Evolutionary conservation across 75 land plant species (phyloP).

Genomic region (Cryptomeria japonica): DNA sequence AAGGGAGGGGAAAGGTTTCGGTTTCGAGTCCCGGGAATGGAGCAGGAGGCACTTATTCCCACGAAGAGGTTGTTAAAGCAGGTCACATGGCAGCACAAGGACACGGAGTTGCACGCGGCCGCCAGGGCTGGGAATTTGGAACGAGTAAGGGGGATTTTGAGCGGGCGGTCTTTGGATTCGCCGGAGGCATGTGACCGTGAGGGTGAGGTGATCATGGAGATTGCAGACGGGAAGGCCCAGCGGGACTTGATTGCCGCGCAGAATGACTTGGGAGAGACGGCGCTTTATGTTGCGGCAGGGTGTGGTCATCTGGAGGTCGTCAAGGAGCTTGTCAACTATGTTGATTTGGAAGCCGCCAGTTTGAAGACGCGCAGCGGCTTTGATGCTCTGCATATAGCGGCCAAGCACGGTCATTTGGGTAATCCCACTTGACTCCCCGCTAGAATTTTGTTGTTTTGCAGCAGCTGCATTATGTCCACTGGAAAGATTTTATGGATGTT

Average conservation of each 20-base stretch:
- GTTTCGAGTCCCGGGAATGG: slow-evolving; percentile 47
- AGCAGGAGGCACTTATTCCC: slow-evolving; percentile 23
- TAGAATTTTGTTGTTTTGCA: neutral
- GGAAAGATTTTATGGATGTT: neutral
- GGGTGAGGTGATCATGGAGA: slow-evolving; percentile 10
- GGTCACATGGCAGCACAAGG: slow-evolving; percentile 73
- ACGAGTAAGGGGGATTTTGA: slow-evolving; percentile 42
- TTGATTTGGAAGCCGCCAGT: slow-evolving; percentile 29
- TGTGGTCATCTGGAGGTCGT: slow-evolving; percentile 23
- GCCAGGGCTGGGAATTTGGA: slow-evolving; percentile 57
- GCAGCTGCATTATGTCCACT: neutral
- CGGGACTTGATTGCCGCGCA: slow-evolving; percentile 48
- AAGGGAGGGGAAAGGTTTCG: slow-evolving; percentile 16
- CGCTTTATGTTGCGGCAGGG: slow-evolving; percentile 49
- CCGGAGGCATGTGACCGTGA: neutral
- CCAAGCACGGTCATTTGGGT: slow-evolving; percentile 56
- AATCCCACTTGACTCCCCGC: neutral
- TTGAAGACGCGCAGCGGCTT: slow-evolving; percentile 50
- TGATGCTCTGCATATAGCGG: slow-evolving; percentile 62
- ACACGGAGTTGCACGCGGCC: slow-evolving; percentile 72
- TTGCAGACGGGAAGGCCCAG: slow-evolving; percentile 49
- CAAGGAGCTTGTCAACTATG: slow-evolving; percentile 54
- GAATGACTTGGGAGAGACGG: slow-evolving; percentile 65
- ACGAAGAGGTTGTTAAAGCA: slow-evolving; percentile 67
- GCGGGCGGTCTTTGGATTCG: slow-evolving; percentile 3